Evolutionary conservation across 208 protist genomes (phyloP), one percentile per base, ranked within the genome.

Genomic region (Kentomonas sorsogonicus): DNA sequence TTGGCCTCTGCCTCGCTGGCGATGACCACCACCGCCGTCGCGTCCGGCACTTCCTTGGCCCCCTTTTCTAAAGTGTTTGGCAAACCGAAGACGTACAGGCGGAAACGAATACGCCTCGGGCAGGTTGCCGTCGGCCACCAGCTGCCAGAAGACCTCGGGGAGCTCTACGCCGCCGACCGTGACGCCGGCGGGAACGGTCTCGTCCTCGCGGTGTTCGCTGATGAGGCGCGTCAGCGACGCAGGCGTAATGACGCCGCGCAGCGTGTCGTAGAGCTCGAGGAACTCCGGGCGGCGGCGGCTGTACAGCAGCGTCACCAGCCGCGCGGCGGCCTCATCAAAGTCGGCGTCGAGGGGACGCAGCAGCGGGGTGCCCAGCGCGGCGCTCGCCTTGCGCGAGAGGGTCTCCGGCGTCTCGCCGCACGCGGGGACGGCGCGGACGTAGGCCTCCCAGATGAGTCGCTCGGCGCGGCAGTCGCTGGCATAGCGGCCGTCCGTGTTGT

Each of bases 401-500:
- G 23, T 45, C 31, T 67, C 71, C 2, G 59, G 60, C 23, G 18
- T 62, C 33, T 22, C 18, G 25, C 3, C 9, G 38, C 22, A 27
- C 23, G 26, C 29, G 2, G 77, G 62, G 45, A 78, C 73, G 1
- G 70, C 13, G 20, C 72, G 48, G 16, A 90, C 44, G 53, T 89
- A 94, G 10, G 55, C 51, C n/a, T 40, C 11, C 41, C 97, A 63
- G 53, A 97, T 94, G 36, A 59, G 23, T 15, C 81, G 58, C 65
- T 98, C 96, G 3, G 88, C 79, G 2, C 38, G 26, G 62, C 82
- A 93, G 74, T 98, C 96, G 33, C 75, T 92, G 10, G 45, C 40
- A 45, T 93, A 89, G 18, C 96, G 80, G 26, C 74, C 60, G 30
- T 77, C 62, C 0, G 79, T 93, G 71, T 98, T 97, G 70, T 97